Base-by-base conservation (phyloP, 345 rosid genomes). In the Psidium friedrichsthalianum region DNA sequence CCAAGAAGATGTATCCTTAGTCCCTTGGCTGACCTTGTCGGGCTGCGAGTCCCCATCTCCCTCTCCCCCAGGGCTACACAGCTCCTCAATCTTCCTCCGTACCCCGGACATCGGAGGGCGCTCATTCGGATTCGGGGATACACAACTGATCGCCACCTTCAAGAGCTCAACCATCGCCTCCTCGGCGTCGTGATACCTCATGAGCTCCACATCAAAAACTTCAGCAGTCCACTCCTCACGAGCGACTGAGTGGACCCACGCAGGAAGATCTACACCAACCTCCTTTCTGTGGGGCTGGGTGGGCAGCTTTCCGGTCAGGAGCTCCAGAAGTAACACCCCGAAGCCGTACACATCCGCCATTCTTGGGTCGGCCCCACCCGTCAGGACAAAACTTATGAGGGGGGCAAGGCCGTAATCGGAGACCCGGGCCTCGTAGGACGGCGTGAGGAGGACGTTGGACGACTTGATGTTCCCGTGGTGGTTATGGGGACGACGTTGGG, bases 181-280 rank as follows among this genome's bases (percentile, higher is more conserved):
- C 47, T 44, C 47, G 47, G 6, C 8, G 47, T 44, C 47, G 47
- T 44, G 7, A 44, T 44, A 44, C 47, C 47, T 44, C 47, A 44
- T 44, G 47, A 36, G 82, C 51, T 74, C 49, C 22, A 40, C 24
- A 36, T 74, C 82, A 49, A 74, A 40, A 49, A 74, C 51, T 49
- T 74, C 25, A 14, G 82, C 40, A 49, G 82, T 74, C 82, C 82
- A 94, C 85, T 96, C 98, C 88, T 96, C 99, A 87, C 97, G 92
- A n/a, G 94, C 98, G 24, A 96, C 98, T 5, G 99, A 96, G 86
- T 95, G 99, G 12, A 96, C 99, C 99, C 99, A 96, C 85, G 98
- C 92, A 0, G 99, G 98, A 11, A 96, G 98, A 86, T 95, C 98
- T 54, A 90, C 93, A 94, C 90, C 91, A 89, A 25, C 29, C 29